Conservation (phyloP, 768 basidiomycete species). For the Suillus hirtellus region DNA sequence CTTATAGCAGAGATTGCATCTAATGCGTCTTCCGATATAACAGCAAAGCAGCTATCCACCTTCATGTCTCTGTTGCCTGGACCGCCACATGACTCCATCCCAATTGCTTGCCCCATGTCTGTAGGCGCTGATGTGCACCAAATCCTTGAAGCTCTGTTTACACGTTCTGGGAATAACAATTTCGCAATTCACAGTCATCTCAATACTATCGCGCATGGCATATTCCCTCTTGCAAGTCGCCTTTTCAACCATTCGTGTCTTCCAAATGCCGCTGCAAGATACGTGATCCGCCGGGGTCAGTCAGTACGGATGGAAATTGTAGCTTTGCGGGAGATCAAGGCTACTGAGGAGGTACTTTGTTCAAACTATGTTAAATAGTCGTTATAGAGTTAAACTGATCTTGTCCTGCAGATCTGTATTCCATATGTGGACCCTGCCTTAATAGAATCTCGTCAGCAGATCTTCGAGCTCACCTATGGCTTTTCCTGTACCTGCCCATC, state of each 20-base stretch:
- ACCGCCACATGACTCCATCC: constrained; percentile 27
- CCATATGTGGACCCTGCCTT: constrained; percentile 82
- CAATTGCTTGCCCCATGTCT: constrained; percentile 35
- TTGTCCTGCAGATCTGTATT: constrained; percentile 57
- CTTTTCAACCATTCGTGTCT: constrained; percentile 81
- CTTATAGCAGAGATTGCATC: constrained; percentile 44
- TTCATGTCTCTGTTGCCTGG: constrained; percentile 50
- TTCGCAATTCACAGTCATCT: constrained; percentile 77
- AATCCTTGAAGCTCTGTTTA: constrained; percentile 38
- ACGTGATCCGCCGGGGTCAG: constrained; percentile 40
- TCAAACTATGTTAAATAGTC: constrained; percentile 6
- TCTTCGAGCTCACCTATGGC: constrained; percentile 63
- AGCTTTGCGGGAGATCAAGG: constrained; percentile 54
- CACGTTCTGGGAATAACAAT: constrained; percentile 80
- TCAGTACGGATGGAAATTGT: constrained; percentile 62
- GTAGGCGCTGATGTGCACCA: constrained; percentile 29
- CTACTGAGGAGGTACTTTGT: constrained; percentile 64
- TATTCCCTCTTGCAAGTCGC: constrained; percentile 78
- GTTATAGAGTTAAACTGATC: background rate
- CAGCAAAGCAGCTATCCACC: constrained; percentile 30
- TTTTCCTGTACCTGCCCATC: constrained; percentile 65
- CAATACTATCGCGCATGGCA: constrained; percentile 66
- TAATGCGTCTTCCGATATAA: constrained; percentile 16
- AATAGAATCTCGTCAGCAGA: constrained; percentile 55
- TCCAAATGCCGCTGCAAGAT: constrained; percentile 71